Base-by-base conservation (phyloP, 2,329 filamentous ascomycete genomes). In the Xylariaceae sp. region DNA sequence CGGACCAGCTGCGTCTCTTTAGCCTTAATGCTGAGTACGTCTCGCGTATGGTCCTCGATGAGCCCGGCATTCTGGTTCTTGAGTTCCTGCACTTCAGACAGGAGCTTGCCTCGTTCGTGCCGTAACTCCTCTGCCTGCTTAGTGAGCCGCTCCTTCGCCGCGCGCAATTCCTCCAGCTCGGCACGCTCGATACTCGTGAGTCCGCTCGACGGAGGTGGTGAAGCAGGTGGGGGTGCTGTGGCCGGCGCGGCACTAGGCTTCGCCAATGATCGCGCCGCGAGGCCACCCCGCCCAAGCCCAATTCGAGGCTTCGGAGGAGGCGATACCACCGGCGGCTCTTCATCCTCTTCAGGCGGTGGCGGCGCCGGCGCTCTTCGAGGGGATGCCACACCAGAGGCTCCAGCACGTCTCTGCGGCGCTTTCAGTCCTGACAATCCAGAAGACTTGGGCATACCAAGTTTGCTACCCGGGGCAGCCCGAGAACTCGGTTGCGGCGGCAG, bases 1-100 rank as follows among this genome's bases (percentile, higher is more conserved):
- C 95, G 88, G 9, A 98, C 93, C 4, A 99, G 83, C 68, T 99
- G 95, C 2, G 95, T 98, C 74, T 99, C 95, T 75, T 99, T 99
- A 14, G 95, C 95, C 73, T 98, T 98, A 77, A 99, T 96, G 65
- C 92, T 95, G 42, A 99, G 81, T 0, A 97, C 91, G 67, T 99
- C 93, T 46, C 93, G 84, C 0, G 95, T 99, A 72, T 98, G 93
- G 67, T 98, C 93, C 74, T 99, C 95, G 59, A 99, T 99, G 32
- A 99, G 81, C 61, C 95, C 89, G 20, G 95, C 95, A 68, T 99
- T 99, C 71, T 97, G 91, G 67, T 96, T 96, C 75, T 97, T 96
- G 26, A 99, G 82, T 74, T 98, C 95, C 65, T 93, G 89, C 42
- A 98, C 89, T 72, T 97, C 91, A 0, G 91, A 95, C 57, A 87